phyloP scores from a whole-genome alignment of 2,329 filamentous ascomycete species.

The Alternaria longipes region DNA sequence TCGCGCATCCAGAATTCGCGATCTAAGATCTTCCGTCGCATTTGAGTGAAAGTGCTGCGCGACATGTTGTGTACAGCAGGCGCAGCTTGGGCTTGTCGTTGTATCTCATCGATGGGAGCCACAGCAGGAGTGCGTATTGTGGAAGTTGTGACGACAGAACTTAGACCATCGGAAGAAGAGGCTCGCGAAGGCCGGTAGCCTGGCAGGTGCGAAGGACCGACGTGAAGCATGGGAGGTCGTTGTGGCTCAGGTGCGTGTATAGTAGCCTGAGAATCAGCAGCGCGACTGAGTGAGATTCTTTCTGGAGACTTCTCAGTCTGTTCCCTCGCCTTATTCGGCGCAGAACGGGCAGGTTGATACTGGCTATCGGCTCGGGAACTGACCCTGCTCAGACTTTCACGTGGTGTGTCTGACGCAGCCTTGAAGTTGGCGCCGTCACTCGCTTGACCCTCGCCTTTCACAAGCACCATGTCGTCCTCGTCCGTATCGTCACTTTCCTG shows the following conservation, averaged over 20 bases:
- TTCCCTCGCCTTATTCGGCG: constrained; percentile 30
- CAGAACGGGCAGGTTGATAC: constrained; percentile 32
- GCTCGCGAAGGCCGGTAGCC: constrained; percentile 57
- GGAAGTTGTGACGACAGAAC: constrained; percentile 48
- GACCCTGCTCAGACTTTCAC: constrained; percentile 32
- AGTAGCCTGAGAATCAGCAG: constrained; percentile 35
- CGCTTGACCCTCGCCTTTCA: constrained; percentile 34
- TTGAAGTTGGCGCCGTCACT: constrained; percentile 35
- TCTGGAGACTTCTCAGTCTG: constrained; percentile 37
- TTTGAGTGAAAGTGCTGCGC: constrained; percentile 59
- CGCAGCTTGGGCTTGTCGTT: constrained; percentile 29
- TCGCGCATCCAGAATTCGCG: constrained; percentile 99
- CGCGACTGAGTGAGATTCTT: constrained; percentile 30
- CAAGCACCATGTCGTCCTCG: constrained; percentile 43
- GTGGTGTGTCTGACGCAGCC: constrained; percentile 31
- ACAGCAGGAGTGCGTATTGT: constrained; percentile 45
- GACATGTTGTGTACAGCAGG: constrained; percentile 53
- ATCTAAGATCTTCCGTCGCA: constrained; percentile 87
- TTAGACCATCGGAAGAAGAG: constrained; percentile 57
- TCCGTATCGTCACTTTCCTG: constrained; percentile 47
- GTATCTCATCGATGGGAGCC: constrained; percentile 44
- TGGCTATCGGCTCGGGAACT: constrained; percentile 38
- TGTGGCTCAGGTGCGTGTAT: constrained; percentile 42
- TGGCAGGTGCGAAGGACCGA: constrained; percentile 59
- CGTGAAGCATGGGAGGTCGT: constrained; percentile 53